Percentiles rank a stretch among this genome's conserved stretches.
These are phyloP conservation scores for Tuber indicum DNA, from an alignment of 495 filamentous ascomycete genomes.

Conservation along the genomic window DNA sequence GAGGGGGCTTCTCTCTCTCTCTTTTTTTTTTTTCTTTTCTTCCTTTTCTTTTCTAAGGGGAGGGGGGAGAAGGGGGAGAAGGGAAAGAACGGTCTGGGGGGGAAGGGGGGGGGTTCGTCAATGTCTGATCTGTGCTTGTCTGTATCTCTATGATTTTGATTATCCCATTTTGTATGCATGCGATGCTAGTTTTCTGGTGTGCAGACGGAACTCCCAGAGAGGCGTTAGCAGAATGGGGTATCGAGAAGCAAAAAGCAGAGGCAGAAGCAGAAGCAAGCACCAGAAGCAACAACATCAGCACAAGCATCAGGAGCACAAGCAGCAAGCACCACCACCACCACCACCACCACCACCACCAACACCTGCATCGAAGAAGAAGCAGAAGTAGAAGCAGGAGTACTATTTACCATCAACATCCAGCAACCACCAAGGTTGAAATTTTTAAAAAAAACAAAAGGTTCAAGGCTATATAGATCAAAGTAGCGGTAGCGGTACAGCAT, in stretches of 20 bases:
- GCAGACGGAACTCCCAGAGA: background rate
- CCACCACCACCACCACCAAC: background rate
- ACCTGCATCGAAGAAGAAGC: background rate
- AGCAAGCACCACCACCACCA: background rate
- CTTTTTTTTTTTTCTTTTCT: slow-evolving; percentile 14
- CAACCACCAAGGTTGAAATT: background rate
- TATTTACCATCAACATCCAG: background rate
- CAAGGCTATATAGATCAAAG: background rate
- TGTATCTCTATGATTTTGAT: background rate
- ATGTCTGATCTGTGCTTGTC: background rate
- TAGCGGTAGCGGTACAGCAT: background rate
- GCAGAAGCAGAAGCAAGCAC: background rate
- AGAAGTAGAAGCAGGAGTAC: background rate
- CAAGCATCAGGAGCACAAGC: background rate
- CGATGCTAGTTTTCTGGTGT: background rate
- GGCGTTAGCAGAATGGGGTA: background rate
- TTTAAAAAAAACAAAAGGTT: background rate
- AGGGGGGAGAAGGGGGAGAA: no score
- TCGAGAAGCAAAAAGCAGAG: background rate
- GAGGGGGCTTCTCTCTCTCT: background rate
- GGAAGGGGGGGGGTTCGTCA: slow-evolving; percentile 21
- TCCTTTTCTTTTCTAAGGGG: background rate
- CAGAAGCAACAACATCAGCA: slow-evolving; percentile 3
- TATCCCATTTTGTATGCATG: background rate
- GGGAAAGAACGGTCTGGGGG: no score